These are phyloP conservation scores for Paracoccidioides lutzii DNA, from an alignment of 2,329 filamentous ascomycete species.

Conservation along the genomic window DNA sequence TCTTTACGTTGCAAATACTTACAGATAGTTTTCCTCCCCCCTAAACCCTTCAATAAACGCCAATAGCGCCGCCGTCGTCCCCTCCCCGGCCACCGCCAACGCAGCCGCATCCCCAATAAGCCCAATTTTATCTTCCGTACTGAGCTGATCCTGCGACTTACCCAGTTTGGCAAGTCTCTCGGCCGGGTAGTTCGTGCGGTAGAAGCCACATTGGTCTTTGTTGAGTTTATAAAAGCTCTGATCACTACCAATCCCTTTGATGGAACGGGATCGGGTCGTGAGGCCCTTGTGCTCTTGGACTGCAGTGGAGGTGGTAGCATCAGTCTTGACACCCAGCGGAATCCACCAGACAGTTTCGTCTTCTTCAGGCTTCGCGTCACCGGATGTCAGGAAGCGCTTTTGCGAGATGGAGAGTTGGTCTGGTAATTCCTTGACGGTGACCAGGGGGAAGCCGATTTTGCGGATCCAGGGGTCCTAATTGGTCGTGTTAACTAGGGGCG, in stretches of 20 bases:
- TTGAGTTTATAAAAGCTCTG: conserved; percentile 89
- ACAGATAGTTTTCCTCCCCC: conserved; percentile 67
- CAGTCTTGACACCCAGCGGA: conserved; percentile 72
- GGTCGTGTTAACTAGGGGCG: not conserved
- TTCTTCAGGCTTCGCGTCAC: conserved; percentile 81
- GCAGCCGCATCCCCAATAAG: conserved; percentile 82
- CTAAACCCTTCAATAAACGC: conserved; percentile 76
- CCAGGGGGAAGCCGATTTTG: conserved; percentile 85
- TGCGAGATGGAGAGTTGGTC: conserved; percentile 59
- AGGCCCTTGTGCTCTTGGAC: conserved; percentile 55
- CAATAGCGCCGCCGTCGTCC: conserved; percentile 67
- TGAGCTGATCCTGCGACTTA: conserved; percentile 60
- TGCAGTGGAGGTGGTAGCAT: conserved; percentile 34
- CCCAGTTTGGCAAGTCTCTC: conserved; percentile 68
- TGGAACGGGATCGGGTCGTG: conserved; percentile 61
- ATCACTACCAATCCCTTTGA: conserved; percentile 41
- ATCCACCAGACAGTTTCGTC: conserved; percentile 94
- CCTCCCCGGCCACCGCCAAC: conserved; percentile 74
- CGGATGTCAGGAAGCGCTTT: conserved; percentile 78
- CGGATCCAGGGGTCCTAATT: conserved; percentile 68
- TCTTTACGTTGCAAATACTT: conserved; percentile 15
- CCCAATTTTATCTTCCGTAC: conserved; percentile 80
- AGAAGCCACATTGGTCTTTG: conserved; percentile 75
- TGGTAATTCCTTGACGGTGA: conserved; percentile 73
- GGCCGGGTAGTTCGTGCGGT: conserved; percentile 87